Evolutionary conservation across 805 yeast species (phyloP), one percentile per base, ranked within the genome.

Genomic region (Saturnispora serradocipensis): DNA sequence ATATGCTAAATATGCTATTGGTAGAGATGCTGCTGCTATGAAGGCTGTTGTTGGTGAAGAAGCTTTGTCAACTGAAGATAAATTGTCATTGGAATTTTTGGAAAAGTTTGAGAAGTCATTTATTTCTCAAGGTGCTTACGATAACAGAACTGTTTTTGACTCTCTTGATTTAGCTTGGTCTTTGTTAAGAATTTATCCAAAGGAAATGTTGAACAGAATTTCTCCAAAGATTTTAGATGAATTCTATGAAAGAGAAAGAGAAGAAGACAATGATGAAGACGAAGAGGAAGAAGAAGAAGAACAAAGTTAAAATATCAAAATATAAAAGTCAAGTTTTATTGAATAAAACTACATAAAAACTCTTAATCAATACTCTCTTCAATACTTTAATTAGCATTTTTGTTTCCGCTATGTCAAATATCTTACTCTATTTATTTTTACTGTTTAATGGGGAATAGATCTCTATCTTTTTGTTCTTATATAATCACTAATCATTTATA

Each of bases 41-140:
- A 93, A 93, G 75, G 96, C 99, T 13, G 99, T 93, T 60, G 99
- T 93, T 62, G 99, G 99, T 81, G 99, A 93, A 73, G 99, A 93
- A 73, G 99, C 99, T 35, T 77, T 93, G 65, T 89, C 97, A 34
- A 88, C 88, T 58, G 99, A 93, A 72, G 99, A 93, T 73, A 95
- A 95, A 74, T 78, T 93, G 59, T 93, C 99, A 3, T 79, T 93
- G 67, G 99, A 93, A 75, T 93, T 93, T 69, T 82, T 93, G 74
- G 99, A 95, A 69, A 93, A 93, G 75, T 93, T 93, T 63, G 99
- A 93, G 73, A 88, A 87, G 78, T 86, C 91, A 50, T 95, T 95
- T 65, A 88, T 93, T 63, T 66, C 89, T 45, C 99, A 93, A 75
- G 98, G 98, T 69, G 91, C 97, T 50, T 93, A 93, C 68, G 99